Base-by-base conservation (phyloP, 768 basidiomycete species). In the Collybiopsis luxurians region DNA sequence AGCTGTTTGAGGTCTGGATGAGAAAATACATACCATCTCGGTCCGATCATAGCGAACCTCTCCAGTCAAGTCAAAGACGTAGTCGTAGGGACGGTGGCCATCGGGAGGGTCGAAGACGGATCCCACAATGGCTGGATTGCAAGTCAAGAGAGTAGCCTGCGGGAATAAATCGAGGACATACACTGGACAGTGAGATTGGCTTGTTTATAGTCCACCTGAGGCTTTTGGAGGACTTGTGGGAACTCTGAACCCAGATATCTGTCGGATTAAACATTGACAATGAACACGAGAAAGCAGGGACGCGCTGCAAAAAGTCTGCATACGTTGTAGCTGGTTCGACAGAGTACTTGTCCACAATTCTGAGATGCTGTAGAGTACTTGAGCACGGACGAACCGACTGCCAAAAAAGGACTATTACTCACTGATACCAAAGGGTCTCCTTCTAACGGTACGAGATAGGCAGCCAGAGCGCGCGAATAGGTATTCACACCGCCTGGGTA, bases 51-150 rank as follows among this genome's bases (percentile, higher is more conserved):
- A 80, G 55, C 82, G 81, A 56, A 90, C 75, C 69, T 94, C 92
- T 42, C 92, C 92, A 2, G 89, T 88, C 62, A 87, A 83, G 73
- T 95, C 92, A 69, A 93, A 93, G 21, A 94, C 88, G 70, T 89
- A 87, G 56, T 85, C 78, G 69, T 86, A 95, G 3, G 86, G 77
- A n/a, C 78, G 69, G 60, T 82, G 74, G 53, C 88, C 90, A 58
- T 82, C 80, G 1, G 85, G 81, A 9, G 90, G 87, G 56, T 89
- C 86, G 61, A 91, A 94, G 30, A 77, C 76, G 19, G 85, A 76
- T 39, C 82, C 73, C 51, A 95, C 85, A 21, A 81, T 83, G 36
- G 83, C 91, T 92, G 63, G 38, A 59, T 53, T 56, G 19, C 51
- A 59, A 40, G 13, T 7, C 52, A 62, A 31, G 70, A 62, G 55